Evolutionary conservation across 805 yeast species (phyloP), one percentile per base, ranked within the genome.

Genomic region (Cyberlindnera galapagoensis): DNA sequence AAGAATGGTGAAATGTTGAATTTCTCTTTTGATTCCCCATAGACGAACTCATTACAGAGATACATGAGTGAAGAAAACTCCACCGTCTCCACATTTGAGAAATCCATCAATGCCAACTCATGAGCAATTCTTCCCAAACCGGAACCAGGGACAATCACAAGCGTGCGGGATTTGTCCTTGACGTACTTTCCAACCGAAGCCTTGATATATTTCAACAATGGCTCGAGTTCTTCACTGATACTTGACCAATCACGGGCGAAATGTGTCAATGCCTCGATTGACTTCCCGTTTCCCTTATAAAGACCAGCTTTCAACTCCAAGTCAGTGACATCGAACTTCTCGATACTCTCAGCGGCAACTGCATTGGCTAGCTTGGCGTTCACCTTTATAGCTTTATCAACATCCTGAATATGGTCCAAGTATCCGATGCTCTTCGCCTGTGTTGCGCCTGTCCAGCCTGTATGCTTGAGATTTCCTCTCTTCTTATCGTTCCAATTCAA

Each of bases 71-170:
- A 70, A 4, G 90, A 81, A 48, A 67, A 74, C 51, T 88, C 97
- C 20, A 85, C 69, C 0, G 94, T 77, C 38, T 78, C 80, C 0
- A 85, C 87, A 4, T 63, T 47, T 0, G 55, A 55, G 39, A 62
- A 69, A 6, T 60, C 38, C 26, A 64, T 66, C 9, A 36, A 38
- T 0, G 69, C 56, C 17, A 85, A 38, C 38, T 77, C 84, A 49
- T 76, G 77, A 2, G 95, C 78, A 0, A 86, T 59, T 42, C 86
- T 62, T 0, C 95, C 95, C 17, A 82, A 62, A 0, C 97, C 97
- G 2, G 92, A 74, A 0, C 97, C 97, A 0, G 97, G 97, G 1
- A 84, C 71, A 4, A 88, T 57, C 0, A 85, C 66, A 9, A 72
- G 56, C 0, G 83, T 71, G 6, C 60, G 57, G 0, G 36, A 12